These are phyloP conservation scores for Terana coerulea DNA, from an alignment of 768 basidiomycete species.

Conservation along the genomic window DNA sequence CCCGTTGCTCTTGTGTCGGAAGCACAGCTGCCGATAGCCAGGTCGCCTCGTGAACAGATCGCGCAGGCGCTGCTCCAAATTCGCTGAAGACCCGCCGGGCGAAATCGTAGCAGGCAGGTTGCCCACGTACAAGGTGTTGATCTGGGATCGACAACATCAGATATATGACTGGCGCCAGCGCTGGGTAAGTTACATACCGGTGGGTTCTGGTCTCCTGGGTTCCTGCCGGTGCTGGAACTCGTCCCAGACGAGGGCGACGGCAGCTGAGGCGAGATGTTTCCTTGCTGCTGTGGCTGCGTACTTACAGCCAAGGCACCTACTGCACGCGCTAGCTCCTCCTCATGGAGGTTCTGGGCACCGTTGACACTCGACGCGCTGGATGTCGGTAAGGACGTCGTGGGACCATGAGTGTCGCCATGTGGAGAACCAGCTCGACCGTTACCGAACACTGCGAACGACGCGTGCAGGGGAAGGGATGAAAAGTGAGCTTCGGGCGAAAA, in stretches of 20 bases:
- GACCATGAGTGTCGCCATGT: slow-evolving; percentile 14
- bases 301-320: slow-evolving; percentile 46
- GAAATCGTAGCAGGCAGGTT: slow-evolving; percentile 84
- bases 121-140: slow-evolving; percentile 99
- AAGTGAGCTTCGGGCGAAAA: slow-evolving; percentile 27
- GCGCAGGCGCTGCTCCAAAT: slow-evolving; percentile 83
- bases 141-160: slow-evolving; percentile 38
- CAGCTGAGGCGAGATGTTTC: slow-evolving; percentile 66
- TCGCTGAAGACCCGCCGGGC: slow-evolving; percentile 66
- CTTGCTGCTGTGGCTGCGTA: slow-evolving; percentile 39
- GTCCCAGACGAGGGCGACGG: slow-evolving; percentile 72
- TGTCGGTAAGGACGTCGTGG: slow-evolving; percentile 30
- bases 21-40: slow-evolving; percentile 90
- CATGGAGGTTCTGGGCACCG: slow-evolving; percentile 31
- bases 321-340: slow-evolving; percentile 31
- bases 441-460: slow-evolving; percentile 23
- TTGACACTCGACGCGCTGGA: slow-evolving; percentile 42
- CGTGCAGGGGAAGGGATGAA: slow-evolving; percentile 23
- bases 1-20: slow-evolving; percentile 94
- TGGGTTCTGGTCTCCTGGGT: slow-evolving; percentile 84
- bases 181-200: slow-evolving; percentile 55
- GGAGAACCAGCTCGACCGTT: slow-evolving; percentile 28
- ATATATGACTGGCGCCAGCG: not conserved
- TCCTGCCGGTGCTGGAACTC: slow-evolving; percentile 37
- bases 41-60: slow-evolving; percentile 74